Conservation (phyloP, 257 asterid species). For the Mentha longifolia region DNA sequence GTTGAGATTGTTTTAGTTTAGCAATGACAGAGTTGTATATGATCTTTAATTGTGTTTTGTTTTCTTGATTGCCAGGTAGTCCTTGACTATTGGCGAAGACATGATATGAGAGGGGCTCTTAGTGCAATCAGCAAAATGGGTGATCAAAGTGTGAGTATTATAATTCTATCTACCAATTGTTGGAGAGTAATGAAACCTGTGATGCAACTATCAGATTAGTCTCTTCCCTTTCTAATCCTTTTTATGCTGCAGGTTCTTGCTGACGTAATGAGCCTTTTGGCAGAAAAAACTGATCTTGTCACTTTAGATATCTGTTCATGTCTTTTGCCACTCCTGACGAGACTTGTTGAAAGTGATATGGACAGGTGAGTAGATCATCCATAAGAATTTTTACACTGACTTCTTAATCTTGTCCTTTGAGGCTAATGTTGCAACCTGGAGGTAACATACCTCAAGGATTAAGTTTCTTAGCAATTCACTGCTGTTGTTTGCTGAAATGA, state of each 20-base stretch:
- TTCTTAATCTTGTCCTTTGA: slow-evolving; percentile 15
- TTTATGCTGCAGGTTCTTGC: slow-evolving; percentile 79
- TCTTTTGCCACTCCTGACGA: slow-evolving; percentile 81
- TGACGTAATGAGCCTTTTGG: slow-evolving; percentile 76
- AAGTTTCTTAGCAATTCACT: slow-evolving; percentile 10
- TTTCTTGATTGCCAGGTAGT: slow-evolving; percentile 60
- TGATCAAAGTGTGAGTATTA: slow-evolving; percentile 77
- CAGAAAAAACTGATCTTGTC: slow-evolving; percentile 71
- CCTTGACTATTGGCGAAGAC: slow-evolving; percentile 78
- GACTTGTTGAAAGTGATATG: slow-evolving; percentile 75
- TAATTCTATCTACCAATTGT: slow-evolving; percentile 15
- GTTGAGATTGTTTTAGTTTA: neutral
- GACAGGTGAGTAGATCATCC: slow-evolving; percentile 63
- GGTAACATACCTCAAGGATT: slow-evolving; percentile 3
- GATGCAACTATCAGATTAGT: slow-evolving; percentile 20
- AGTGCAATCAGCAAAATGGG: slow-evolving; percentile 75
- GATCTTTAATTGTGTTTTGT: neutral
- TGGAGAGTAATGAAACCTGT: slow-evolving; percentile 23
- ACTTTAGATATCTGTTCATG: slow-evolving; percentile 83
- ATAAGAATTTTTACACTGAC: neutral
- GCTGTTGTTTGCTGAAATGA: slow-evolving; percentile 9
- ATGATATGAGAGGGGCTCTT: slow-evolving; percentile 86
- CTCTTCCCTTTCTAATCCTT: slow-evolving; percentile 15
- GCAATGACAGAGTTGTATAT: slow-evolving; percentile 15
- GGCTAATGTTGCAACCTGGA: slow-evolving; percentile 26